Evolutionary conservation across 2,329 filamentous ascomycete species (phyloP).

Genomic region (Karstenula rhodostoma): DNA sequence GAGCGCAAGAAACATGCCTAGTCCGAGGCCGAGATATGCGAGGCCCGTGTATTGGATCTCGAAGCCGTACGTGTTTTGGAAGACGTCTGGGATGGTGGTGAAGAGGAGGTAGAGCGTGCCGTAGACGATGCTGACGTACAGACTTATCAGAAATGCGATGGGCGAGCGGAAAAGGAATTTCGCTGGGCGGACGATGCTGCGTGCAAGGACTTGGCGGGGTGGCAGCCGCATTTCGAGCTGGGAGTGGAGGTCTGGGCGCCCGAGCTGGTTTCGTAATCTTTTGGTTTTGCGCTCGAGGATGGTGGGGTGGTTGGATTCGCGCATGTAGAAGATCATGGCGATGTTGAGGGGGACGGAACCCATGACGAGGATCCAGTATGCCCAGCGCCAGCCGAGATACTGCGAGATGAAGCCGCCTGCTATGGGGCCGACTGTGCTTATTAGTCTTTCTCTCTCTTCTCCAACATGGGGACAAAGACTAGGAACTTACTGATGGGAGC

Average conservation of each 20-base stretch:
- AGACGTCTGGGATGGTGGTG: constrained; percentile 32
- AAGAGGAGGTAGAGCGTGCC: constrained; percentile 35
- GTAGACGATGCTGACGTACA: constrained; percentile 29
- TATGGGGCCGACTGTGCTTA: constrained; percentile 18
- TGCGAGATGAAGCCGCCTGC: constrained; percentile 22
- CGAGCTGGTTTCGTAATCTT: constrained; percentile 36
- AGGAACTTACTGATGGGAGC: constrained; percentile 22
- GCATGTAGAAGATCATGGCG: constrained; percentile 37
- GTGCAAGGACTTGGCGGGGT: constrained; percentile 23
- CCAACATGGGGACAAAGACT: neutral
- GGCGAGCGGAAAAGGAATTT: constrained; percentile 28
- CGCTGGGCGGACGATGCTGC: constrained; percentile 36
- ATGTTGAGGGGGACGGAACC: constrained; percentile 31
- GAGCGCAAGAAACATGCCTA: constrained; percentile 25
- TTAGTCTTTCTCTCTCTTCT: neutral
- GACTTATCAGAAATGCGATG: constrained; percentile 25
- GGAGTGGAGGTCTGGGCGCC: constrained; percentile 42
- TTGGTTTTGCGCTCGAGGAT: constrained; percentile 43
- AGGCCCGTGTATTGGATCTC: constrained; percentile 19
- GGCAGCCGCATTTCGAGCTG: constrained; percentile 32
- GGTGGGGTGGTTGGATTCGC: constrained; percentile 32
- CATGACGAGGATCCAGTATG: constrained; percentile 20
- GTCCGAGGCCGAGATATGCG: constrained; percentile 18
- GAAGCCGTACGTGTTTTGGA: constrained; percentile 18
- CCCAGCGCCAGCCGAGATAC: constrained; percentile 24